Conservation (phyloP, 1,284 basidiomycete genomes). For the Trametes hirsuta region DNA sequence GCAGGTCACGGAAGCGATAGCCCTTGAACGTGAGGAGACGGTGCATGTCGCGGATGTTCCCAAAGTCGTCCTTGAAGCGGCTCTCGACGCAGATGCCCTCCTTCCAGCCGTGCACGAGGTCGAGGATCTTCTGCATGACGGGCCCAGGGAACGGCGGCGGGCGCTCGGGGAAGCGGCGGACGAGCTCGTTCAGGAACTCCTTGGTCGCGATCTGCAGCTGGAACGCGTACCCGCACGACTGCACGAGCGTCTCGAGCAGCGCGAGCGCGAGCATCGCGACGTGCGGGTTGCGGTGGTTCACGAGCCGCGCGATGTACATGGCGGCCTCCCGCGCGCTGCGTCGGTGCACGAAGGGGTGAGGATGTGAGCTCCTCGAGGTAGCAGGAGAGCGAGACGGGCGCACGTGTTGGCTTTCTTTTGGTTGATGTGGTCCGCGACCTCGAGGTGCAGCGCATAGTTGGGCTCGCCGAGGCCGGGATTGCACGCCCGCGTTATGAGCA, state of each 20-base stretch:
- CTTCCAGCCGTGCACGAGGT: constrained; percentile 95
- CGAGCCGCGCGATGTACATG: constrained; percentile 78
- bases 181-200: constrained; percentile 98
- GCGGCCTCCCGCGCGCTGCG: constrained; percentile 86
- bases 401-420: constrained; percentile 96
- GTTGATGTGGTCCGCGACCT: constrained; percentile 93
- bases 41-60: constrained; percentile 99
- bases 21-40: constrained; percentile 94
- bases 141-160: constrained; percentile 94
- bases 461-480: constrained; percentile 87
- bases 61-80: constrained; percentile 95
- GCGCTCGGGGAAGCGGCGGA: constrained; percentile 95
- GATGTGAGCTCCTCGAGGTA: constrained; percentile 6
- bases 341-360: constrained; percentile 6
- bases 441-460: constrained; percentile 91
- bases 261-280: constrained; percentile 83
- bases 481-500: constrained; percentile 83
- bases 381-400: constrained; percentile 35
- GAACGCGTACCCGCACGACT: constrained; percentile 95
- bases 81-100: constrained; percentile 89
- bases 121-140: constrained; percentile 93
- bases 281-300: constrained; percentile 92
- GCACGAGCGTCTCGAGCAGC: constrained; percentile 92
- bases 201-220: constrained; percentile 99
- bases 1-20: constrained; percentile 83